Percentiles rank a stretch among this genome's conserved stretches.
Evolutionary conservation across 192 early-diverging fungal genomes (phyloP).

Genomic region (Mortierella antarctica): DNA sequence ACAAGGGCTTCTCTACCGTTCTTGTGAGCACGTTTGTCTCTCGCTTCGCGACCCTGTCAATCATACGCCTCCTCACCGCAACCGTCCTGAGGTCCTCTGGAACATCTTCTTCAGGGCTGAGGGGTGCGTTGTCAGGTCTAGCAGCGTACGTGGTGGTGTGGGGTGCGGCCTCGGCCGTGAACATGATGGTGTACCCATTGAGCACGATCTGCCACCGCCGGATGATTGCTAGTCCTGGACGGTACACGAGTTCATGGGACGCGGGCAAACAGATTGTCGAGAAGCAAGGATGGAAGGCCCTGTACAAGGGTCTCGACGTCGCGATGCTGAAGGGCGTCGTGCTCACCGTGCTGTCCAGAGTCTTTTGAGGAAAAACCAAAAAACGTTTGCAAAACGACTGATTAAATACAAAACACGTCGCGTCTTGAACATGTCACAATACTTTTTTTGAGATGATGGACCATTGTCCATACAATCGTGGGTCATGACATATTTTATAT

Average conservation of each 20-base stretch:
- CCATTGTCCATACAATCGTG: no score
- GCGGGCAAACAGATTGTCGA: conserved; percentile 38
- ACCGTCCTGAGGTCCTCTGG: neutral
- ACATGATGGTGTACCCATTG: conserved; percentile 21
- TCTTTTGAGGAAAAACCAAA: conserved; percentile 3
- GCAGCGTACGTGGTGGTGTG: conserved; percentile 10
- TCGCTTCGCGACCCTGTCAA: conserved; percentile 23
- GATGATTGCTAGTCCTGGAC: conserved; percentile 25
- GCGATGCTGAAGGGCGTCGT: conserved; percentile 9
- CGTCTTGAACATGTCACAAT: no score
- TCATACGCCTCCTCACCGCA: conserved; percentile 7
- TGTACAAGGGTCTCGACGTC: conserved; percentile 26
- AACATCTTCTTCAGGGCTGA: neutral
- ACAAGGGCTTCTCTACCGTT: conserved; percentile 27
- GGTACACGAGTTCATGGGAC: conserved; percentile 37
- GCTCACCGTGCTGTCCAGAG: neutral
- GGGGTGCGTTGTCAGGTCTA: neutral
- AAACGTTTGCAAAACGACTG: no score
- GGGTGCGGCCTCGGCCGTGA: neutral
- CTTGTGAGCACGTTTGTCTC: conserved; percentile 21
- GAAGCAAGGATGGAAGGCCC: conserved; percentile 30
- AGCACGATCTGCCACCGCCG: conserved; percentile 21
- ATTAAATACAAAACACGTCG: no score
- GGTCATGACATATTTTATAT: no score
- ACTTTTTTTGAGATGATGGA: no score